Evolutionary conservation across 805 yeast species (phyloP), one percentile per base, ranked within the genome.

Genomic region (Candida endomychidarum): DNA sequence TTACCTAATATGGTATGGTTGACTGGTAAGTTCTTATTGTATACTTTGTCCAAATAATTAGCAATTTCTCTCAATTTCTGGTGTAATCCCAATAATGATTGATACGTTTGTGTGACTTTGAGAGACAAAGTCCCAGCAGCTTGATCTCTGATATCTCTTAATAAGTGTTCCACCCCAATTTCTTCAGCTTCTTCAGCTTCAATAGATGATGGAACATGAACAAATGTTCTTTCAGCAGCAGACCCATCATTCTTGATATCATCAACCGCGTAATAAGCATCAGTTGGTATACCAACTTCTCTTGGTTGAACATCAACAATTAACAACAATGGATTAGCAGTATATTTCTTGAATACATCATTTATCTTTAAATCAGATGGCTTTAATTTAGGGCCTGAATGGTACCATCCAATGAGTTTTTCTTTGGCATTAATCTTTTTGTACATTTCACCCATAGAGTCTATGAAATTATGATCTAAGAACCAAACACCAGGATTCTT

Each of bases 111-210:
- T 11, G 98, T 89, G 40, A 93, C 80, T 57, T 83, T 80, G 38
- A 90, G 78, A 2, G 97, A 83, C 44, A 93, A 75, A 34, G 83
- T 83, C 8, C 99, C 99, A 10, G 96, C 95, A 8, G 98, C 96
- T 53, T 90, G 96, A 58, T 91, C 97, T 55, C 97, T 80, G 17
- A 89, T 88, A 57, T 93, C 99, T 57, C 98, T 81, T 45, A 93
- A 67, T 45, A 93, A 67, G 61, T 93, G 99, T 63, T 93, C 99
- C 10, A 93, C 99, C 47, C 99, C 99, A 51, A 93, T 93, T 65
- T 93, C 99, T 65, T 93, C 99, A 8, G 99, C 99, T 60, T 93
- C 99, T 59, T 93, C 99, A 3, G 99, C 99, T 59, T 86, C 91
- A 48, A 95, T 88, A 20, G 78, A 72, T 10, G 96, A 86, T 8